phyloP scores from a whole-genome alignment of 1,284 basidiomycete species.

The Cutaneotrichosporon sp. region DNA sequence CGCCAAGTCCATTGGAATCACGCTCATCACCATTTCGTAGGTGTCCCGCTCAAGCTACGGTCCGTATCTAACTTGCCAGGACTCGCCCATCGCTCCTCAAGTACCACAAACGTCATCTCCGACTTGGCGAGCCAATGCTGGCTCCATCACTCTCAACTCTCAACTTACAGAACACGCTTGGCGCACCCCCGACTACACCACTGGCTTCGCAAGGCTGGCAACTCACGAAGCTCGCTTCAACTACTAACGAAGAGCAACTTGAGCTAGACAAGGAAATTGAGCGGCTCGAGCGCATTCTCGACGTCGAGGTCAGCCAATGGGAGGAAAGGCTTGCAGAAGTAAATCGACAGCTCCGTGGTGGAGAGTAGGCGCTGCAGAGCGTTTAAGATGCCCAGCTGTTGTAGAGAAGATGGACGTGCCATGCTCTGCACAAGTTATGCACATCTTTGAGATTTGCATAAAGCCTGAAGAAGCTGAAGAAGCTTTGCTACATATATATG shows the following conservation, averaged over 20 bases:
- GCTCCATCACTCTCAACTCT: conserved; percentile 16
- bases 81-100: conserved; percentile 52
- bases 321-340: conserved; percentile 65
- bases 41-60: conserved; percentile 41
- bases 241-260: conserved; percentile 36
- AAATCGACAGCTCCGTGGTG: conserved; percentile 46
- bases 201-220: conserved; percentile 41
- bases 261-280: conserved; percentile 51
- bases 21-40: conserved; percentile 80
- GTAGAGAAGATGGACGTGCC: no score
- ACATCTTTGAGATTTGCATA: background rate
- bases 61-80: conserved; percentile 21
- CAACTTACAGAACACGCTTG: conserved; percentile 28
- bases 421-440: no score
- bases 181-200: conserved; percentile 25
- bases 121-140: conserved; percentile 38
- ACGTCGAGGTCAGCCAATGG: conserved; percentile 60
- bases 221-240: conserved; percentile 33
- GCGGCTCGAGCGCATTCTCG: conserved; percentile 32
- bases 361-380: background rate
- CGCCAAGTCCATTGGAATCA: conserved; percentile 85
- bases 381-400: no score
- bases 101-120: conserved; percentile 53
- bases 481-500: no score
- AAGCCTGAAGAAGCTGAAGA: no score